Percentiles rank a stretch among this genome's conserved stretches.
These are phyloP conservation scores for Pseudopyrenochaeta lycopersici DNA, from an alignment of 2,329 filamentous ascomycete species.

Conservation along the genomic window DNA sequence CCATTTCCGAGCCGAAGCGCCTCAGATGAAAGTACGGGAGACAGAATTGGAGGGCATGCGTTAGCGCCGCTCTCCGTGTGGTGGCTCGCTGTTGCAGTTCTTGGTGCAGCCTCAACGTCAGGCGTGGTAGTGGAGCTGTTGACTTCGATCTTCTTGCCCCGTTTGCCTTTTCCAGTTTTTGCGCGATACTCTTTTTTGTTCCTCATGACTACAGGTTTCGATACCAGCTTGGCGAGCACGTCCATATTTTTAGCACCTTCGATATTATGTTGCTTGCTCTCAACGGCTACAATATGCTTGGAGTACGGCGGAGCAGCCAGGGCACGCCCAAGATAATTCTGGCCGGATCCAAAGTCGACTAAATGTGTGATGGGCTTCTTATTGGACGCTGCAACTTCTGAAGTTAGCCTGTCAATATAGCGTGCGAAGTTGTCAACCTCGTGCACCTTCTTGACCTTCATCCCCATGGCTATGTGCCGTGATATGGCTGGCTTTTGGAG, in stretches of 20 bases:
- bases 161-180: constrained; percentile 52
- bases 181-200: constrained; percentile 83
- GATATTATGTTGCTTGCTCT: constrained; percentile 87
- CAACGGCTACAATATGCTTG: constrained; percentile 87
- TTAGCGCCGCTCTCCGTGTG: not conserved
- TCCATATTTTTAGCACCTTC: constrained; percentile 85
- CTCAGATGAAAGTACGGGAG: not conserved
- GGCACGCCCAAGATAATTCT: constrained; percentile 92
- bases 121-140: constrained; percentile 35
- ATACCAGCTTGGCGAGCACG: constrained; percentile 77
- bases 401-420: constrained; percentile 76
- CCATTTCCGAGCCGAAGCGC: constrained; percentile 10
- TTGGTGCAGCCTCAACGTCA: constrained; percentile 20
- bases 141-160: constrained; percentile 45
- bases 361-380: constrained; percentile 75
- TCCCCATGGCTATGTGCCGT: constrained; percentile 80
- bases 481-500: constrained; percentile 67
- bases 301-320: constrained; percentile 88
- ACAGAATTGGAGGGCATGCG: not conserved
- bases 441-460: constrained; percentile 96
- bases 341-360: constrained; percentile 94
- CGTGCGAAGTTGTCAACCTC: constrained; percentile 92
- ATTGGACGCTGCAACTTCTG: constrained; percentile 54
- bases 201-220: constrained; percentile 75
- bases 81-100: constrained; percentile 19